Evolutionary conservation across 2,329 filamentous ascomycete genomes (phyloP).

Genomic region (Scleromitrula shiraiana): DNA sequence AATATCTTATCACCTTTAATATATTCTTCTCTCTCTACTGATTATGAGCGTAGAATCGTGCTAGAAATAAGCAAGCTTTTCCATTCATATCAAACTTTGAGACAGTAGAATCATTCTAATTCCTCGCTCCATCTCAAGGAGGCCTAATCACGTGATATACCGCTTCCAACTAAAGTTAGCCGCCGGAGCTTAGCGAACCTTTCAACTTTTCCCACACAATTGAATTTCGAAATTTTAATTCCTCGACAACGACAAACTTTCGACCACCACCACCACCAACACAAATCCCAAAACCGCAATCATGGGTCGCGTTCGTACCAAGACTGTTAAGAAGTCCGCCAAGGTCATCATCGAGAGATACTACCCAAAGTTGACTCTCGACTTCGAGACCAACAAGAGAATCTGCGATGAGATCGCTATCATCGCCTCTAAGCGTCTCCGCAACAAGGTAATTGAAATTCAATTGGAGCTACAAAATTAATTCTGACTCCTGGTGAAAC

Average conservation of each 20-base stretch:
- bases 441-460: slow-evolving; percentile 76
- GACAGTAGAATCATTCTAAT: no score
- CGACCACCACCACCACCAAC: slow-evolving; percentile 5
- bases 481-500: slow-evolving; percentile 4
- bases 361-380: slow-evolving; percentile 95
- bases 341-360: slow-evolving; percentile 99
- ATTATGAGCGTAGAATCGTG: no score
- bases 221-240: background rate
- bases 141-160: slow-evolving; percentile 4
- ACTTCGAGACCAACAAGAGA: slow-evolving; percentile 99
- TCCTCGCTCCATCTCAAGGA: no score
- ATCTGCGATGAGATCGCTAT: slow-evolving; percentile 99
- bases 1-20: no score
- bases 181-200: slow-evolving; percentile 2
- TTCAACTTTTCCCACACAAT: slow-evolving; percentile 10
- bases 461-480: slow-evolving; percentile 59
- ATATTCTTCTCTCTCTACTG: no score
- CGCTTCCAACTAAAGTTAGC: background rate
- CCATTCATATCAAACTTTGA: no score
- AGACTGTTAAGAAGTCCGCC: slow-evolving; percentile 50
- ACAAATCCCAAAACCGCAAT: slow-evolving; percentile 24
- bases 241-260: slow-evolving; percentile 9
- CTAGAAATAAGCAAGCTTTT: no score
- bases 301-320: slow-evolving; percentile 38
- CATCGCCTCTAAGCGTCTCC: slow-evolving; percentile 96